Evolutionary conservation across 768 basidiomycete genomes (phyloP).

Genomic region (Termitomyces sp.): DNA sequence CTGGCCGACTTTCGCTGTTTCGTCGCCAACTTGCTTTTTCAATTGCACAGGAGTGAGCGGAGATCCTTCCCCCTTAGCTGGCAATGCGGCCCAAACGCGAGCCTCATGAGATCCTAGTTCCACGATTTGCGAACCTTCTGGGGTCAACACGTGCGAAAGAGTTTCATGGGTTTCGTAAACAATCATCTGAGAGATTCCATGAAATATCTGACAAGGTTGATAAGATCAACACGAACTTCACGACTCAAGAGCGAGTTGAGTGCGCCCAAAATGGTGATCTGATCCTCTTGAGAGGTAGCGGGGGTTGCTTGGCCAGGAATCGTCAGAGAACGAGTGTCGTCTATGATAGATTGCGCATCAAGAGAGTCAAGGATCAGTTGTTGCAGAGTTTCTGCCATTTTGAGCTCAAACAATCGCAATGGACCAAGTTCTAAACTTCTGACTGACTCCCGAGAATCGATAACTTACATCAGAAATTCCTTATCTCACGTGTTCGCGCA

Average conservation of each 20-base stretch:
- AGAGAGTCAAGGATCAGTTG: slow-evolving; percentile 76
- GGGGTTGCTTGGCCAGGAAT: slow-evolving; percentile 60
- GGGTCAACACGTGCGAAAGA: slow-evolving; percentile 67
- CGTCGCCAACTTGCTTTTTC: slow-evolving; percentile 77
- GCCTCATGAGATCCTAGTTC: slow-evolving; percentile 91
- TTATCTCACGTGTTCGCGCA: too few relatives aligned
- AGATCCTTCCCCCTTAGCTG: slow-evolving; percentile 62
- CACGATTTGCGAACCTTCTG: slow-evolving; percentile 81
- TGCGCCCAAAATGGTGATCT: slow-evolving; percentile 83
- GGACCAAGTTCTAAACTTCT: slow-evolving; percentile 7
- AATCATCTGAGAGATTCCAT: slow-evolving; percentile 64
- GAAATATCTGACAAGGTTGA: slow-evolving; percentile 4
- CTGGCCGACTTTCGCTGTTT: slow-evolving; percentile 91
- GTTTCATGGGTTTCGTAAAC: slow-evolving; percentile 75
- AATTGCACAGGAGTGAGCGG: slow-evolving; percentile 68
- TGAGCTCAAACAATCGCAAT: background rate
- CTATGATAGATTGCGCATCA: slow-evolving; percentile 48
- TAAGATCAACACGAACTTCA: slow-evolving; percentile 52
- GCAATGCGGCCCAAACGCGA: slow-evolving; percentile 86
- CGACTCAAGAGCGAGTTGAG: slow-evolving; percentile 87
- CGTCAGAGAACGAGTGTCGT: slow-evolving; percentile 66
- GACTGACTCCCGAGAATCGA: slow-evolving; percentile 5
- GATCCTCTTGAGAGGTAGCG: slow-evolving; percentile 69
- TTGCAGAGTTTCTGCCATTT: slow-evolving; percentile 79
- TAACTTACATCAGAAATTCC: slow-evolving; percentile 4